Base-by-base conservation (phyloP, 1,284 basidiomycete genomes). In the Cryptococcus wingfieldii region DNA sequence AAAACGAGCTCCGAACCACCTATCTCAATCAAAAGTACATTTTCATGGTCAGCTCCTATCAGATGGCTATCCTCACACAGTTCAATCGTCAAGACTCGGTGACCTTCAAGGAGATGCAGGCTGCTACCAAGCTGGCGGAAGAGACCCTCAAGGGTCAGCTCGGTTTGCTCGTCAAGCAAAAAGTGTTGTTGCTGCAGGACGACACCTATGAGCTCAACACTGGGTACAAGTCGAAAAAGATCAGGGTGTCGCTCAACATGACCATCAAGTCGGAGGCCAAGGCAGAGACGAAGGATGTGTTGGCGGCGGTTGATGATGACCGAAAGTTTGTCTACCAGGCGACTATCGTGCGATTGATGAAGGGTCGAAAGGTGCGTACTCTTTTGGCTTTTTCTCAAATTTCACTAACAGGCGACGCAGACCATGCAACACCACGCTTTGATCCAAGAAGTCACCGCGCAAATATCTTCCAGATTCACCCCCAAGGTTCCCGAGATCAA, bases 291-390 rank as follows among this genome's bases (percentile, higher is more conserved):
- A 84, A 83, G 7, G 93, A 98, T 61, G 91, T 98, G 1, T 80
- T 95, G 68, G 94, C 95, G 81, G 89, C 88, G 27, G 94, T 98
- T 9, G 95, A 98, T 66, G 95, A 98, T 78, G 95, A 98, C 74
- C 85, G 95, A 60, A 95, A 96, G 80, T 89, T 96, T 71, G 86
- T 96, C 56, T 93, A 98, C 58, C 96, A 98, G 75, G 95, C 95
- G 14, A 95, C 90, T 14, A 96, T 98, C 68, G 95, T 98, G 50
- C 87, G 92, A 55, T 90, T 98, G 76, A 97, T 98, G 95, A 98
- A 98, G 79, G 91, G 92, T 23, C 84, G 95, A 56, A 95, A 82
- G 77, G 78, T 79, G 31, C 54, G 68, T 55, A 47, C 23, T 18
- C 25, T 45, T 9, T 14, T 46, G 38, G 7, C 9, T 2, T 43